These are phyloP conservation scores for Mucor velutinosus DNA, from an alignment of 371 early-diverging fungal genomes.

Conservation along the genomic window DNA sequence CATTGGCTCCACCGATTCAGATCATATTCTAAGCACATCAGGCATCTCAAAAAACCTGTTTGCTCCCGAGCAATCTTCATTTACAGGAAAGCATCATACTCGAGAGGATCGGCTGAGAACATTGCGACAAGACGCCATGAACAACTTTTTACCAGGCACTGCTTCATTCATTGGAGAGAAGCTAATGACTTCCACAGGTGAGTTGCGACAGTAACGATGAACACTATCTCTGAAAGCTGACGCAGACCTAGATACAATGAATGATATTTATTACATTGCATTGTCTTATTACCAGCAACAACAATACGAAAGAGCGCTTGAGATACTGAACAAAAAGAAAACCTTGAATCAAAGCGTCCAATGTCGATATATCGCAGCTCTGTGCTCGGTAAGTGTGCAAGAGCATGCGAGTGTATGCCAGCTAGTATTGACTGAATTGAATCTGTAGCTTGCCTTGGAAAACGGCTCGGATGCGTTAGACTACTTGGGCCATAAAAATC, in stretches of 20 bases:
- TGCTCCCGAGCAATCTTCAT: constrained; percentile 1
- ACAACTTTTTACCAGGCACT: constrained; percentile 52
- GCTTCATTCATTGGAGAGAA: constrained; percentile 70
- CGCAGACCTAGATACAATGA: constrained; percentile 43
- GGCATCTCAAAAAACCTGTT: background rate
- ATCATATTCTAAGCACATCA: background rate
- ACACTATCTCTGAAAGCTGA: background rate
- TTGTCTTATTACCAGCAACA: constrained; percentile 60
- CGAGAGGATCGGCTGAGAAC: constrained; percentile 43
- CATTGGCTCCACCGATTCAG: constrained; percentile 4
- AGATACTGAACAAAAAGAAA: constrained; percentile 53
- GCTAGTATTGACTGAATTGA: background rate
- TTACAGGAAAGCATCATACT: background rate
- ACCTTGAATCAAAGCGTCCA: constrained; percentile 55
- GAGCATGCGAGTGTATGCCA: too few relatives aligned
- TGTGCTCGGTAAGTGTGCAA: constrained; percentile 56
- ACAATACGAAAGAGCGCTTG: constrained; percentile 63
- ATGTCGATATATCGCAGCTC: constrained; percentile 64
- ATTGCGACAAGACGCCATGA: constrained; percentile 57
- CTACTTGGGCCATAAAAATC: constrained; percentile 60
- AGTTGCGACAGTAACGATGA: background rate
- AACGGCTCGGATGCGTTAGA: constrained; percentile 64
- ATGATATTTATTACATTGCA: constrained; percentile 64
- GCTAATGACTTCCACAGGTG: constrained; percentile 57
- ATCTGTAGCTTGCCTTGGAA: constrained; percentile 52